phyloP scores from a whole-genome alignment of 306 rosid genomes.

The Acacia melanoxylon region DNA sequence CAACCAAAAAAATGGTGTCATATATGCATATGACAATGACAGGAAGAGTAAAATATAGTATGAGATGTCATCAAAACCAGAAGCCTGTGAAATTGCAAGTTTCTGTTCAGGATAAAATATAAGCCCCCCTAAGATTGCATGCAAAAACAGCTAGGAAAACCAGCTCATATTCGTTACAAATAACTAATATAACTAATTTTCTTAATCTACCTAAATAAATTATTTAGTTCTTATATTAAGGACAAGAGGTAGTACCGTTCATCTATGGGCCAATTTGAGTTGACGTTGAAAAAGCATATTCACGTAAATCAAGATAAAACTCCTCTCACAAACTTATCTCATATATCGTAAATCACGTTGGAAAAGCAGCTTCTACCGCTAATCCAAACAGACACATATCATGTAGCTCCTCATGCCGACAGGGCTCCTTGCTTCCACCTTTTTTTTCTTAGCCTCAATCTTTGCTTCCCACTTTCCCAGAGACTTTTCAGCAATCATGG shows the following conservation, averaged over 20 bases:
- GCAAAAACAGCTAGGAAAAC: conserved; percentile 37
- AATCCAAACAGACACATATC: conserved; percentile 2
- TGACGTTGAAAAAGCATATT: too few species aligned
- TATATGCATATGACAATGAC: conserved; percentile 33
- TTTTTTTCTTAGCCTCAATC: conserved; percentile 18
- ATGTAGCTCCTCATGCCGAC: conserved; percentile 59
- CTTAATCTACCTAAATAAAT: too few species aligned
- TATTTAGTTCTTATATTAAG: too few species aligned
- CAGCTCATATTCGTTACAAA: too few species aligned
- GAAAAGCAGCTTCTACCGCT: too few species aligned
- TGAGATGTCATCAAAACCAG: conserved; percentile 15
- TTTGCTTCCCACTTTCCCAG: conserved; percentile 69
- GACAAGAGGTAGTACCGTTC: conserved; percentile 18
- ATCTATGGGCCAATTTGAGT: conserved; percentile 17
- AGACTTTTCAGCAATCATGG: conserved; percentile 66
- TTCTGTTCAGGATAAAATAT: conserved; percentile 40
- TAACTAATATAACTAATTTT: too few species aligned
- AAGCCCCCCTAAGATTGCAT: conserved; percentile 34
- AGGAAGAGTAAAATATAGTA: conserved; percentile 23
- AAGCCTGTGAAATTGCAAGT: conserved; percentile 45
- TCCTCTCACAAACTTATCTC: too few species aligned
- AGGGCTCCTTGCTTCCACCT: conserved; percentile 55
- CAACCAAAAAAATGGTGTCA: background rate
- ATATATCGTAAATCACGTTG: too few species aligned
- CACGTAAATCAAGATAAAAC: too few species aligned